These are phyloP conservation scores for Jasminum sambac DNA, from an alignment of 257 asterid species.

Conservation along the genomic window DNA sequence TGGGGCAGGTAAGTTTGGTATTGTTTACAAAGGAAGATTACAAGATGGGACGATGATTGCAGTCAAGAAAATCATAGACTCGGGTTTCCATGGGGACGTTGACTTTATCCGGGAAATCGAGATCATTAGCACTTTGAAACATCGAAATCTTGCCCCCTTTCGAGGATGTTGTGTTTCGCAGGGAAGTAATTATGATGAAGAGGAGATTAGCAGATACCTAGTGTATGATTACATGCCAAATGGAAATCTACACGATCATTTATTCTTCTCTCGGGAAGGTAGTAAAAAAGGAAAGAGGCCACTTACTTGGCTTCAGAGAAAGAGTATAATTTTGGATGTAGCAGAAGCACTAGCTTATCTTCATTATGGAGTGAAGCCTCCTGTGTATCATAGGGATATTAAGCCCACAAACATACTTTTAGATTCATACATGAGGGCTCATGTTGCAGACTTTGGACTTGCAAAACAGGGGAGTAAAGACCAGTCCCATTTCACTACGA, in stretches of 20 bases:
- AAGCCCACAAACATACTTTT: constrained; percentile 64
- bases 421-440: constrained; percentile 54
- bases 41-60: constrained; percentile 52
- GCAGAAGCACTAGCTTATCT: constrained; percentile 63
- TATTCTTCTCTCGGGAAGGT: constrained; percentile 28
- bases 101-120: constrained; percentile 56
- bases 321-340: constrained; percentile 57
- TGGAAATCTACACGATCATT: constrained; percentile 45
- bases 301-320: constrained; percentile 58
- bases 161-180: constrained; percentile 48
- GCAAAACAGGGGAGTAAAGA: constrained; percentile 44
- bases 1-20: constrained; percentile 57
- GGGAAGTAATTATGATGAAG: constrained; percentile 1
- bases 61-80: constrained; percentile 42
- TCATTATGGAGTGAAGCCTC: constrained; percentile 62
- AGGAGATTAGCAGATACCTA: constrained; percentile 39
- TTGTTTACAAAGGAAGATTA: constrained; percentile 52
- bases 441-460: constrained; percentile 60
- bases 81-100: constrained; percentile 39
- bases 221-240: constrained; percentile 65
- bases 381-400: constrained; percentile 63
- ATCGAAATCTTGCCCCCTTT: constrained; percentile 52
- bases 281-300: constrained; percentile 3
- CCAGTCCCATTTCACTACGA: constrained; percentile 39
- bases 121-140: constrained; percentile 53